Base-by-base conservation (phyloP, 83 land plant species). In the Picea abies region DNA sequence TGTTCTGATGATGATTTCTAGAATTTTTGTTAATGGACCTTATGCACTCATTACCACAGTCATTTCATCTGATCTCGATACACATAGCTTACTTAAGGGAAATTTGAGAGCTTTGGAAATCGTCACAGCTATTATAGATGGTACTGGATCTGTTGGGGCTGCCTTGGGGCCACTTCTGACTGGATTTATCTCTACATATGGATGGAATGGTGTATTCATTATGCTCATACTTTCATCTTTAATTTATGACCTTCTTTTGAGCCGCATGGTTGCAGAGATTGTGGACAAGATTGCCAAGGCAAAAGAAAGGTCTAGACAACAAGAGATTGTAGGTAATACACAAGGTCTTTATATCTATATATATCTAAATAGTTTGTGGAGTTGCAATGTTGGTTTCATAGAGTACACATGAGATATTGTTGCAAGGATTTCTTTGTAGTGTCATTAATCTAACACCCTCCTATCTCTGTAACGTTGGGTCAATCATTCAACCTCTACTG, bases 81-180 rank as follows among this genome's bases (percentile, higher is more conserved):
- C 97, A 0, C 93, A 94, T 69, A 87, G 85, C 81, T 83, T 82
- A 44, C 82, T 90, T 29, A 88, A 82, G 63, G 98, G 94, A 19
- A 93, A 90, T 77, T 81, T 15, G 23, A 72, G 41, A 81, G 26
- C 32, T 20, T 23, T 19, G 29, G 98, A 96, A 23, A 96, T 96
- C 37, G 95, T 96, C 9, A 92, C 96, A 47, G 96, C 96, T 10
- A 96, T 96, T 79, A 96, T 96, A 79, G 98, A 96, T 85, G 98
- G 98, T 1, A 93, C 96, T 82, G 98, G 98, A 19, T 94, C 98
- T 72, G 89, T 94, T 76, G 98, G 98, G 60, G 96, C 95, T 49
- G 98, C 96, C 81, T n/a, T n/a, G n/a, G n/a, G n/a, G n/a, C n/a
- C n/a, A n/a, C n/a, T n/a, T n/a, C n/a, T n/a, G n/a, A n/a, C 97